phyloP scores from a whole-genome alignment of 2,329 filamentous ascomycete species.

The Claviceps pazoutovae region DNA sequence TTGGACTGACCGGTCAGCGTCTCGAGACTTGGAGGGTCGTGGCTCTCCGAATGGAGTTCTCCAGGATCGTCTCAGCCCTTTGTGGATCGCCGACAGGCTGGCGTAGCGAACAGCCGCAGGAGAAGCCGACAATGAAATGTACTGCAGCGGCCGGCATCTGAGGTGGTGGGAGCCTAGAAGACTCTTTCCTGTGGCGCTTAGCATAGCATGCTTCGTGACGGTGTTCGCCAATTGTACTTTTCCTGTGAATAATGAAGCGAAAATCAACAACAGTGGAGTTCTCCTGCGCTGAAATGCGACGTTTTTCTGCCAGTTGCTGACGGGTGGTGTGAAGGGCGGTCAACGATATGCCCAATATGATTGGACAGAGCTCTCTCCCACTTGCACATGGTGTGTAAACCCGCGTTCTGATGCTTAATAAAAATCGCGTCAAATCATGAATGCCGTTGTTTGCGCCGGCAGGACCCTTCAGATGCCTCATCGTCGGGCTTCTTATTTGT shows the following conservation, averaged over 20 bases:
- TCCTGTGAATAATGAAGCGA: neutral
- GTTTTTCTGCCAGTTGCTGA: too few species aligned
- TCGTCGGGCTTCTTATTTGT: neutral
- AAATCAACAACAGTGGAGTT: too few species aligned
- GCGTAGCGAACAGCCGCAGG: slow-evolving; percentile 13
- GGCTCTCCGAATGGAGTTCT: slow-evolving; percentile 15
- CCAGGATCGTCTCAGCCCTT: slow-evolving; percentile 43
- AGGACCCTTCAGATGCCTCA: neutral
- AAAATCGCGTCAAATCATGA: neutral
- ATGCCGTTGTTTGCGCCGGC: neutral
- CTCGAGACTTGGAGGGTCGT: slow-evolving; percentile 6
- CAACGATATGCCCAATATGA: neutral
- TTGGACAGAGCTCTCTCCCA: neutral
- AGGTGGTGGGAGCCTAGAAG: slow-evolving; percentile 11
- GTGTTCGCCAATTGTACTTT: slow-evolving; percentile 1
- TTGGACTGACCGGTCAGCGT: slow-evolving; percentile 5
- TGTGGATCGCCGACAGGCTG: slow-evolving; percentile 52
- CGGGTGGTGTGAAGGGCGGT: neutral
- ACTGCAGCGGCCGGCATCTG: slow-evolving; percentile 1
- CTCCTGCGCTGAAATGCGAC: too few species aligned
- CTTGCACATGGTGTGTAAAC: neutral
- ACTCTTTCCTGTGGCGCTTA: slow-evolving; percentile 12
- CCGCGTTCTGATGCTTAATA: neutral
- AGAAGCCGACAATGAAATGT: neutral
- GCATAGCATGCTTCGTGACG: slow-evolving; percentile 15